Percentiles rank a stretch among this genome's conserved stretches.
These are phyloP conservation scores for Croton laevigatus DNA, from an alignment of 441 rosid species.

Conservation along the genomic window DNA sequence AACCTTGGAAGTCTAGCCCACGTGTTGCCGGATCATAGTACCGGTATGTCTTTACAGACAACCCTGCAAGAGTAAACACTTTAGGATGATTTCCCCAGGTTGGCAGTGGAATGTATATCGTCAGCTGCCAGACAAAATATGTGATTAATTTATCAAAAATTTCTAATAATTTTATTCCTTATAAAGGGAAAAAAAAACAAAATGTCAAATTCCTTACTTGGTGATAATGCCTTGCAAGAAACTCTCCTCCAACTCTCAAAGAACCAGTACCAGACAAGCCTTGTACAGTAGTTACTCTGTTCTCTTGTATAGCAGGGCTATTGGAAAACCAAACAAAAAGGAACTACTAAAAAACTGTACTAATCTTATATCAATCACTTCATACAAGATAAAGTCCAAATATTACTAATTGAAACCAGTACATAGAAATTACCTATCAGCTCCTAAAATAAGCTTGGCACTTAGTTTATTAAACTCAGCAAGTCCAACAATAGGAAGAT, in stretches of 20 bases:
- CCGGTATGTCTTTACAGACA: constrained; percentile 81
- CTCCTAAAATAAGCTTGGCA: constrained; percentile 88
- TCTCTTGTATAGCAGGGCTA: constrained; percentile 82
- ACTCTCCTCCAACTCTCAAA: constrained; percentile 91
- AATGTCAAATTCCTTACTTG: constrained; percentile 39
- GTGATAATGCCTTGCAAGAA: constrained; percentile 86
- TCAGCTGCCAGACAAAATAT: constrained; percentile 44
- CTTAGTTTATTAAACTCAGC: constrained; percentile 90
- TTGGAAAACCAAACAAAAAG: constrained; percentile 6
- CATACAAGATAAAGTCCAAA: background rate
- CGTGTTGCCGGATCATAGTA: constrained; percentile 90
- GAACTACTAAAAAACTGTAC: background rate
- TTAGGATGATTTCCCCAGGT: constrained; percentile 99
- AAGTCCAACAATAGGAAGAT: constrained; percentile 93
- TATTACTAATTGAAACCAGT: background rate
- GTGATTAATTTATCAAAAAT: constrained; percentile 5
- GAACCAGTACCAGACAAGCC: constrained; percentile 99
- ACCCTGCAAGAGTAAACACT: constrained; percentile 69
- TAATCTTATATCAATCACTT: too few relatives aligned
- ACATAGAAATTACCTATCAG: constrained; percentile 54
- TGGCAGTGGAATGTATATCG: constrained; percentile 81
- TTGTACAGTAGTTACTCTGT: constrained; percentile 88
- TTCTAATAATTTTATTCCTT: background rate
- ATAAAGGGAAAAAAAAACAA: background rate
- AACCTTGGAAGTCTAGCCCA: constrained; percentile 42